Evolutionary conservation across 2,329 filamentous ascomycete species (phyloP).

Genomic region (Claviceps humidiphila): DNA sequence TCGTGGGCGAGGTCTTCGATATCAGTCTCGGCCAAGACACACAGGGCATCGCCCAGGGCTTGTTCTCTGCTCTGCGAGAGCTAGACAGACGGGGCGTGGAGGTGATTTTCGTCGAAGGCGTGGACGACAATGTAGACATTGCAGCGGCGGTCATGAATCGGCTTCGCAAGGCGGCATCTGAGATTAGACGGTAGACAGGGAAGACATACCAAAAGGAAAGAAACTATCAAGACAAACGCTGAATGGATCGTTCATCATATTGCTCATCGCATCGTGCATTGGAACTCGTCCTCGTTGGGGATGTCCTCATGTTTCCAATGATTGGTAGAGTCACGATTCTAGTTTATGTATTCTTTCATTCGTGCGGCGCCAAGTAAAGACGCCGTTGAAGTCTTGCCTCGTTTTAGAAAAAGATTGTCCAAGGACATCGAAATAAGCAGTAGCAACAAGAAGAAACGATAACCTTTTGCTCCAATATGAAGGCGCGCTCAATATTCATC

Average conservation of each 20-base stretch:
- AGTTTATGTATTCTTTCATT: constrained; percentile 9
- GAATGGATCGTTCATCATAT: background rate
- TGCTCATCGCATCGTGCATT: background rate
- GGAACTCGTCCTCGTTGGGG: background rate
- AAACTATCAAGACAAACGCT: background rate
- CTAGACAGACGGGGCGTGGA: constrained; percentile 70
- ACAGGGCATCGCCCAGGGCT: constrained; percentile 64
- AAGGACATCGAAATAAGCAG: background rate
- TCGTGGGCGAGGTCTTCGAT: constrained; percentile 43
- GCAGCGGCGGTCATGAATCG: constrained; percentile 81
- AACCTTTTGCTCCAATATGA: background rate
- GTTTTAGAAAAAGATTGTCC: background rate
- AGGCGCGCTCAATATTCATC: background rate
- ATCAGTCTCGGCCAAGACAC: constrained; percentile 59
- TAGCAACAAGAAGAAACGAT: background rate
- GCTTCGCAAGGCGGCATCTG: constrained; percentile 61
- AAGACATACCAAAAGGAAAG: background rate
- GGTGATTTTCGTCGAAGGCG: constrained; percentile 82
- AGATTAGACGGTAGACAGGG: constrained; percentile 34
- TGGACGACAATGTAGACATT: constrained; percentile 65
- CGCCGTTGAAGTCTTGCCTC: background rate
- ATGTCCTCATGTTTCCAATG: background rate
- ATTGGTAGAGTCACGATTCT: background rate
- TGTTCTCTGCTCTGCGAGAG: constrained; percentile 79
- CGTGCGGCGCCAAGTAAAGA: constrained; percentile 14